Conservation (phyloP, 1,284 basidiomycete species). For the Moniliella sp. region DNA sequence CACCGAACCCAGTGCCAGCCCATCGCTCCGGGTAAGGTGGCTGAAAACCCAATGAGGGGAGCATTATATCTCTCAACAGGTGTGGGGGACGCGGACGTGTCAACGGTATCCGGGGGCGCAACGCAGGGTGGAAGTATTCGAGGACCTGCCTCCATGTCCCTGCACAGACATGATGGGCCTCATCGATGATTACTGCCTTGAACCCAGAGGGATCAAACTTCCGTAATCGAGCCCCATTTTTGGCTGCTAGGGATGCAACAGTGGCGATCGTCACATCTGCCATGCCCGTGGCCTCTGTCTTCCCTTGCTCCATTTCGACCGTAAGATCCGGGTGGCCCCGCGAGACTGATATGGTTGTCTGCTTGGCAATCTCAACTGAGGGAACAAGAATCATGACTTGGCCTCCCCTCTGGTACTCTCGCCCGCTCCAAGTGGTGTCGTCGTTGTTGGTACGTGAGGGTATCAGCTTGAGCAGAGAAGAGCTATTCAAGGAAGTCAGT, state of each 20-base stretch:
- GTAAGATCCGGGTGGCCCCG: conserved; percentile 50
- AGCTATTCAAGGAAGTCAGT: not conserved
- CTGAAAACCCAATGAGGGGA: conserved; percentile 80
- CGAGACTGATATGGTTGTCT: conserved; percentile 56
- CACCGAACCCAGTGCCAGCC: conserved; percentile 62
- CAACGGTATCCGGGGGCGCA: too few species aligned
- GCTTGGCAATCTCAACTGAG: conserved; percentile 63
- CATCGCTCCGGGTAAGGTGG: conserved; percentile 83
- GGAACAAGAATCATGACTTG: conserved; percentile 72
- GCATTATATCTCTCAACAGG: too few species aligned
- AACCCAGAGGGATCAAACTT: conserved; percentile 56
- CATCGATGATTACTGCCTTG: conserved; percentile 54
- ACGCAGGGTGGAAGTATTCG: conserved; percentile 46
- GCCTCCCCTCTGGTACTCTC: too few species aligned
- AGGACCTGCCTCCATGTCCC: conserved; percentile 61
- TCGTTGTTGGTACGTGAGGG: not conserved
- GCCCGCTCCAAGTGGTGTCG: conserved; percentile 29
- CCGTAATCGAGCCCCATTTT: conserved; percentile 48
- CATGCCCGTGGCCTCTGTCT: conserved; percentile 51
- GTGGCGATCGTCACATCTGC: conserved; percentile 81
- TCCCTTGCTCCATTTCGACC: conserved; percentile 83
- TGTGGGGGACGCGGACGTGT: too few species aligned
- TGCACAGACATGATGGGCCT: conserved; percentile 77
- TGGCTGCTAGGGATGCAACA: conserved; percentile 55
- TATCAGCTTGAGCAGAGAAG: not conserved